Evolutionary conservation across 306 rosid species (phyloP), one percentile per base, ranked within the genome.

Genomic region (Quercus wislizeni): DNA sequence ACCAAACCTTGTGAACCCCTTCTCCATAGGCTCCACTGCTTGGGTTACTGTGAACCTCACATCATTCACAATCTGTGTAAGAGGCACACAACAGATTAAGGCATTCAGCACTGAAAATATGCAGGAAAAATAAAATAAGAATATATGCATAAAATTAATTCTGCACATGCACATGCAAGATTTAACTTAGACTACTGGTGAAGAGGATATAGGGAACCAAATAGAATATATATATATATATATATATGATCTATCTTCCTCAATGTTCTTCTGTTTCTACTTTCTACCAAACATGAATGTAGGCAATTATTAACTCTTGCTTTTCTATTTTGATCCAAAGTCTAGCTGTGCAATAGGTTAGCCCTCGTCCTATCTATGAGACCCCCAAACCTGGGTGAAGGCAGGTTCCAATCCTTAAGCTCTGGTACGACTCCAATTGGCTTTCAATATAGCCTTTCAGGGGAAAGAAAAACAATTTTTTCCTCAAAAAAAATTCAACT

Each of bases 21-120:
- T 93, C 85, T 96, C 99, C 70, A 96, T 85, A 21, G 99, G 99
- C 83, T 85, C 97, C 83, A 93, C 98, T 56, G 99, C 99, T 86
- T 96, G 99, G 82, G 84, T 88, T 57, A 96, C 98, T 18, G 98
- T 93, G 88, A 96, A 96, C 83, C 84, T 96, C 87, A 96, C 89
- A 51, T 96, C 99, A 2, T 86, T 89, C 76, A 96, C 99, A 74
- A 96, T 96, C 98, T 96, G 89, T 68, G 87, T 46, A 73, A 41
- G 58, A 77, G 70, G 57, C 59, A 73, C 79, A 76, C 14, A 46
- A 63, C 56, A 61, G 35, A 77, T 20, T 77, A 67, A 49, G 54
- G 54, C 15, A 10, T 49, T 49, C 15, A 74, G 78, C 20, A 41
- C 30, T 55, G 67, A 12, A 73, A 28, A 21, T 49, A n/a, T 25